Percentiles rank a stretch among this genome's conserved stretches.
Conservation (phyloP, 2,329 filamentous ascomycete genomes). For the Westerdykella aurantiaca region DNA sequence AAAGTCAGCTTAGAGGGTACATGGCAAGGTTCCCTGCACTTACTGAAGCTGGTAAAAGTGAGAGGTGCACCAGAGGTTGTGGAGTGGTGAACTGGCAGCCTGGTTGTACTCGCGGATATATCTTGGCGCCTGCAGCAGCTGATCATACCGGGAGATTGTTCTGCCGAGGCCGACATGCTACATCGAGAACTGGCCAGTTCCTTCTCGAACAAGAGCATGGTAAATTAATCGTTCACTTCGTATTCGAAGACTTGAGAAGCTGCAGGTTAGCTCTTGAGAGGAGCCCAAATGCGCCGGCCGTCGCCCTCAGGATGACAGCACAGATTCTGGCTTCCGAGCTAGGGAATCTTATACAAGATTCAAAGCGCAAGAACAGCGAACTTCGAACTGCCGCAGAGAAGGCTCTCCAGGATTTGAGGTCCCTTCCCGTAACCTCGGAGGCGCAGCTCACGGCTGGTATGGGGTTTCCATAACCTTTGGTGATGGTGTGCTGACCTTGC, state of each 20-base stretch:
- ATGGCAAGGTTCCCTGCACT: too few relatives aligned
- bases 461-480: slow-evolving; percentile 8
- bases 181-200: not conserved
- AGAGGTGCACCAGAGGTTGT: too few relatives aligned
- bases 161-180: too few relatives aligned
- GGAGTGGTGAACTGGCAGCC: not conserved
- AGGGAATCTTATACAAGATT: slow-evolving; percentile 86
- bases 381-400: slow-evolving; percentile 88
- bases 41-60: not conserved
- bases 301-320: slow-evolving; percentile 65
- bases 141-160: too few relatives aligned
- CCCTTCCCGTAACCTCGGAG: slow-evolving; percentile 67
- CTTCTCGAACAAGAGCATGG: not conserved
- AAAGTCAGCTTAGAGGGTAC: too few relatives aligned
- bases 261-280: too few relatives aligned
- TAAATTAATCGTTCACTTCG: not conserved
- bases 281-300: slow-evolving; percentile 17
- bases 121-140: not conserved
- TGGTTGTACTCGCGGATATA: not conserved
- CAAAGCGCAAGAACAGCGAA: slow-evolving; percentile 89
- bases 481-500: slow-evolving; percentile 21
- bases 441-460: slow-evolving; percentile 66
- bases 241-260: not conserved
- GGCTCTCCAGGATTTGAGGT: slow-evolving; percentile 82
- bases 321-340: slow-evolving; percentile 86